Base-by-base conservation (phyloP, 768 basidiomycete genomes). In the Boletus pseudopeckii region DNA sequence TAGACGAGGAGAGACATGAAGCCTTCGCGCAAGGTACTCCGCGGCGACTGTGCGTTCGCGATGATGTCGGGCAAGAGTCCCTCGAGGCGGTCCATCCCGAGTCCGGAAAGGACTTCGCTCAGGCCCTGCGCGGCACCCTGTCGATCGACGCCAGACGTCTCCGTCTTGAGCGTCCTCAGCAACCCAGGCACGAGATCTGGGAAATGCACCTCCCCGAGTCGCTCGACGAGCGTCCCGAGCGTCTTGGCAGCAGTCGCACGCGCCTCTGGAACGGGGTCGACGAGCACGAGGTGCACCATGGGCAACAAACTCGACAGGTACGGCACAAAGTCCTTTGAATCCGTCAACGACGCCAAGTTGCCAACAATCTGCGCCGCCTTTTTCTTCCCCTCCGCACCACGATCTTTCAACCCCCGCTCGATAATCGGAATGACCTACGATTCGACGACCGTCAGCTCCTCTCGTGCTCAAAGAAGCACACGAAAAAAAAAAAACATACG, bases 81-180 rank as follows among this genome's bases (percentile, higher is more conserved):
- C 66, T 99, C 97, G 58, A 99, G 80, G 43, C 94, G 81, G 57
- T 98, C 95, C 89, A 97, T 95, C n/a, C 97, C 97, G 30, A 98
- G 82, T 18, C 93, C 95, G 3, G 94, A 87, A 2, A 98, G 79
- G 8, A 98, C 93, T 71, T 98, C 97, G 55, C 90, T 90, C 42
- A 98, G 80, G 63, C 97, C 97, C 71, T 98, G 97, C 4, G 96
- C 96, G 1, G 97, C 96, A 55, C 96, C 97, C 74, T 98, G 97
- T 47, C 96, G 82, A 70, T 99, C 97, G 24, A 98, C 95, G 14
- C 94, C 94, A 0, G 91, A 92, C 1, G 90, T 88, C 61, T 98
- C 94, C 10, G 92, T 87, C 72, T 93, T 93, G 58, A 98, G 81
- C 4, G 88, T 93, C 50, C 87, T 80, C 36, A 98, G 72, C 14